Conservation (phyloP, 2,329 filamentous ascomycete species). For the Aspergillus bombycis region DNA sequence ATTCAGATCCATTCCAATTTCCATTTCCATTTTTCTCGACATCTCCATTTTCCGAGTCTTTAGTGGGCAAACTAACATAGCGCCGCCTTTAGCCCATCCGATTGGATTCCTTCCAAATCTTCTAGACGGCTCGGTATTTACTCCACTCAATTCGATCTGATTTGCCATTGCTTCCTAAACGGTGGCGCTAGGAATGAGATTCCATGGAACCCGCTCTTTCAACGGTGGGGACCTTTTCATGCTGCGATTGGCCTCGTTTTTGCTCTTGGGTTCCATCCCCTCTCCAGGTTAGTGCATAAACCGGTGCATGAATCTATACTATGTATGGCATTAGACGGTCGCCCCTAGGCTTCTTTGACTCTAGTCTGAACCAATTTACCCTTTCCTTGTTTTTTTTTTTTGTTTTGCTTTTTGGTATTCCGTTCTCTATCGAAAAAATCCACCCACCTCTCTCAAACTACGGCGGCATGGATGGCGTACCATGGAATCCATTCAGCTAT, state of each 20-base stretch:
- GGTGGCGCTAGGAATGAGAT: constrained; percentile 26
- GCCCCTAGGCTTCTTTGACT: not conserved
- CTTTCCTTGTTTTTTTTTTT: not conserved
- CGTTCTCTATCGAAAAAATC: not conserved
- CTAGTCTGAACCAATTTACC: not conserved
- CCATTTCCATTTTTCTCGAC: not conserved
- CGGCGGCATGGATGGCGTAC: constrained; percentile 6
- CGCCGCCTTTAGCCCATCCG: constrained; percentile 18
- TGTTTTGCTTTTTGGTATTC: constrained; percentile 9
- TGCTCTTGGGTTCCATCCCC: constrained; percentile 14
- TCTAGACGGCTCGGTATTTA: constrained; percentile 17
- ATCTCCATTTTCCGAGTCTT: constrained; percentile 4
- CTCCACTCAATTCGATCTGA: constrained; percentile 12
- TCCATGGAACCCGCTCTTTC: constrained; percentile 15
- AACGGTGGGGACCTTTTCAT: not conserved
- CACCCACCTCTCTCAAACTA: not conserved
- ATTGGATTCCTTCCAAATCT: constrained; percentile 21
- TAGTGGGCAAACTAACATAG: constrained; percentile 4
- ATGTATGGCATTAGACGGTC: not conserved
- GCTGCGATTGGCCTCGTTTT: constrained; percentile 18
- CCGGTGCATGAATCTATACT: constrained; percentile 4
- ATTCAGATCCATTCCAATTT: constrained; percentile 1
- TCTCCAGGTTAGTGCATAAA: constrained; percentile 14
- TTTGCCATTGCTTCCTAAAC: constrained; percentile 20
- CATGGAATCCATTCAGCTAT: constrained; percentile 19